Percentiles rank a stretch among this genome's conserved stretches.
Evolutionary conservation across 495 filamentous ascomycete species (phyloP).

Genomic region (Hypoxylon intermedium): DNA sequence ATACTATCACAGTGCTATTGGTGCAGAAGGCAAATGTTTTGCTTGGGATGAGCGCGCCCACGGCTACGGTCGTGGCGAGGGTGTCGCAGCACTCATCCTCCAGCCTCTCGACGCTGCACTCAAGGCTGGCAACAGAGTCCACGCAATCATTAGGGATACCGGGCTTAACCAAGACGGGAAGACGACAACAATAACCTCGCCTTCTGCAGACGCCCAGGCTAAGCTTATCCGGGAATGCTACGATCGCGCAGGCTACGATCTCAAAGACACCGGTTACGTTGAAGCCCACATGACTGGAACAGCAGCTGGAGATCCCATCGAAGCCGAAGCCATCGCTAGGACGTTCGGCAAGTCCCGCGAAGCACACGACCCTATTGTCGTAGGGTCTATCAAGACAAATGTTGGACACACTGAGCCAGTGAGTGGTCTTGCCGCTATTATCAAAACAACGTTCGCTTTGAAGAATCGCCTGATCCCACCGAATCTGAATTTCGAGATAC

Average conservation of each 20-base stretch:
- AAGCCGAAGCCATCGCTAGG: conserved; percentile 51
- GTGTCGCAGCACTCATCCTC: conserved; percentile 58
- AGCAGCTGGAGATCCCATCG: conserved; percentile 60
- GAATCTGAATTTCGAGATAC: no score
- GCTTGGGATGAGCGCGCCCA: conserved; percentile 59
- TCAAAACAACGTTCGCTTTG: conserved; percentile 57
- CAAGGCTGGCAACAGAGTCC: conserved; percentile 54
- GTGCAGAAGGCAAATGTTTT: conserved; percentile 42
- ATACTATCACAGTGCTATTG: no score
- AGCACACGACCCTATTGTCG: conserved; percentile 11
- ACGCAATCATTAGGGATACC: conserved; percentile 61
- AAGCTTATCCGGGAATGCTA: conserved; percentile 58
- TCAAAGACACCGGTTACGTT: conserved; percentile 51
- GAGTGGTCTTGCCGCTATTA: conserved; percentile 51
- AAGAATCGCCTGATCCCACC: conserved; percentile 58
- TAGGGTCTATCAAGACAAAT: conserved; percentile 52
- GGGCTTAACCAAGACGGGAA: conserved; percentile 61
- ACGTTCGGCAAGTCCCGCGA: conserved; percentile 51
- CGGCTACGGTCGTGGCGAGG: conserved; percentile 69
- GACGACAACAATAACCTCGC: conserved; percentile 56
- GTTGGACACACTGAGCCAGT: conserved; percentile 51
- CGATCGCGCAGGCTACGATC: conserved; percentile 51
- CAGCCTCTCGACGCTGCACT: conserved; percentile 58
- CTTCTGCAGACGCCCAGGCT: conserved; percentile 59
- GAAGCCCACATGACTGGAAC: conserved; percentile 57